Evolutionary conservation across 257 asterid genomes (phyloP), one percentile per base, ranked within the genome.

Genomic region (Gynochthodes officinalis): DNA sequence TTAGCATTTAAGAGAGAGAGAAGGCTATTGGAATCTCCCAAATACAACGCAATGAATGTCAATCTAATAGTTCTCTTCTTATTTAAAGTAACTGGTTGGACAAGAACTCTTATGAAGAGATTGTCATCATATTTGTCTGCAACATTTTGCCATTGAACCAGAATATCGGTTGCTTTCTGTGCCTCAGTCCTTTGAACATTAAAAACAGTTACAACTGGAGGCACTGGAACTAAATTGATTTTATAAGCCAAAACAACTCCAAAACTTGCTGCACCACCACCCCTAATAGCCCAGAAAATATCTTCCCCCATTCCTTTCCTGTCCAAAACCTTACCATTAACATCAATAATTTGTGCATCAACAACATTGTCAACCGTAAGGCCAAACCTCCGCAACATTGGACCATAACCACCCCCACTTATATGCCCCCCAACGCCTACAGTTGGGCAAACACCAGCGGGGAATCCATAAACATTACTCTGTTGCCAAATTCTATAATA

Each of bases 271-370:
- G 52, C 79, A 23, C 75, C 79, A 8, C 71, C 80, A 2, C 75
- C 80, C 2, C 66, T 61, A 4, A 76, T 70, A n/a, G 80, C 80
- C 80, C 80, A 76, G 18, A 70, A 76, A 25, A 84, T 81, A 62
- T 84, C 89, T 75, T 84, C 89, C 4, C 88, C 83, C 88, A 84
- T 84, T 28, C 71, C 71, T 10, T 71, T 39, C 43, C 89, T 53
- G 52, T 77, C 79, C 67, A 82, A 59, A 76, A 82, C 61, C 67
- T 75, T 73, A n/a, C 87, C 89, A 4, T 72, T 74, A 2, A 72
- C 79, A 71, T 82, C 84, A 16, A 85, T 78, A 15, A 85, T 77
- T 25, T 66, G 63, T 4, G 84, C 90, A 62, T 85, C 87, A 21
- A 76, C 11, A 40, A 85, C 78, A 50, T 85, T 82, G 12, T 85